phyloP scores from a whole-genome alignment of 1,284 basidiomycete genomes.

The Ceratobasidium sp. region DNA sequence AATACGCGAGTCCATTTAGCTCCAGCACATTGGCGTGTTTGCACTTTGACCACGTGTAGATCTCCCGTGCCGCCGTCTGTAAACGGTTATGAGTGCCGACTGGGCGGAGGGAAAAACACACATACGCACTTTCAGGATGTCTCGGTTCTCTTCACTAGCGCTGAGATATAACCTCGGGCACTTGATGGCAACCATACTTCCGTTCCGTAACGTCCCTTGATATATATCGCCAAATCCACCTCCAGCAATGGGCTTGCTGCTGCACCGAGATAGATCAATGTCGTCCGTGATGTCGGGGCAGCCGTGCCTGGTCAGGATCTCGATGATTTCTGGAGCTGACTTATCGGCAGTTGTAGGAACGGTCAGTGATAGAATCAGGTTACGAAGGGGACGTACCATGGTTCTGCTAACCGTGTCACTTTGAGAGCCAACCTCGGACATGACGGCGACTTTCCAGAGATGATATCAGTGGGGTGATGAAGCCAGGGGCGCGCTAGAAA shows the following conservation, averaged over 20 bases:
- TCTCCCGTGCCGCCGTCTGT: slow-evolving; percentile 25
- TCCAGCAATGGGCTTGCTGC: not conserved
- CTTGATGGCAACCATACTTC: slow-evolving; percentile 16
- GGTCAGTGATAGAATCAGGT: too few relatives aligned
- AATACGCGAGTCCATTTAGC: slow-evolving; percentile 6
- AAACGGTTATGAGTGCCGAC: not conserved
- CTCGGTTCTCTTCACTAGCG: not conserved
- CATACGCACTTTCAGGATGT: not conserved
- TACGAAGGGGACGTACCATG: too few relatives aligned
- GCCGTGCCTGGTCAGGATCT: not conserved
- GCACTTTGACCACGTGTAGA: slow-evolving; percentile 31
- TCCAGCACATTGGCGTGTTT: slow-evolving; percentile 18
- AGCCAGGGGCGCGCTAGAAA: too few relatives aligned
- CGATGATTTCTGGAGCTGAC: slow-evolving; percentile 1
- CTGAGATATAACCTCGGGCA: not conserved
- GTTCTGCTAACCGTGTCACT: too few relatives aligned
- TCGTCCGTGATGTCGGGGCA: slow-evolving; percentile 10
- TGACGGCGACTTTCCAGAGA: too few relatives aligned
- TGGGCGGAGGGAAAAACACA: not conserved
- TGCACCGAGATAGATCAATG: not conserved
- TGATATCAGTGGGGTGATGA: too few relatives aligned
- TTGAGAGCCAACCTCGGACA: too few relatives aligned
- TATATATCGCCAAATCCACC: slow-evolving; percentile 24
- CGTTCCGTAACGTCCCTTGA: not conserved
- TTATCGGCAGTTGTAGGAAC: not conserved